phyloP scores from a whole-genome alignment of 257 asterid species.

The Parsonsia alboflavescens region DNA sequence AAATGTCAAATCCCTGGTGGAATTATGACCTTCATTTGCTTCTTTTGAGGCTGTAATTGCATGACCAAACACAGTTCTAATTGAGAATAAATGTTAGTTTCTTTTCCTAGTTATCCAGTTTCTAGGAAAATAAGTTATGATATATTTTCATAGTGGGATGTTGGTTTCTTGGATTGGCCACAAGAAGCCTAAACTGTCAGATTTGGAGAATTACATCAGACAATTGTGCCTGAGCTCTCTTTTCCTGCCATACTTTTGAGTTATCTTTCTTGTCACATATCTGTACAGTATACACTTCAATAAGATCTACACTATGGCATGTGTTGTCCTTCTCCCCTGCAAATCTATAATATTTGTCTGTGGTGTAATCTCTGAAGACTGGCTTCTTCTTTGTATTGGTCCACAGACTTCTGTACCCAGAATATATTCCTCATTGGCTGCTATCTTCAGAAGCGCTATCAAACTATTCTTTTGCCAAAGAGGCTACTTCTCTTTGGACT shows the following conservation, averaged over 20 bases:
- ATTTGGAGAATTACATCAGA: background rate
- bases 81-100: background rate
- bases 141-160: background rate
- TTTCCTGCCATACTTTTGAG: background rate
- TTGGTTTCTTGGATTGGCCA: background rate
- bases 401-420: background rate
- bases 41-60: background rate
- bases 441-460: background rate
- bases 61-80: background rate
- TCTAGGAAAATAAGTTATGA: background rate
- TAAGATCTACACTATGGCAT: background rate
- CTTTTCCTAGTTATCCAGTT: too few relatives aligned
- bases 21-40: background rate
- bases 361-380: background rate
- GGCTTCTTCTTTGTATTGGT: background rate
- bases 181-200: background rate
- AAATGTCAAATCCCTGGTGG: background rate
- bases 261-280: background rate
- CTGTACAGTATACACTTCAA: background rate
- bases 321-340: too few relatives aligned
- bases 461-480: background rate
- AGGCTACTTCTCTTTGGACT: background rate
- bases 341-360: background rate
- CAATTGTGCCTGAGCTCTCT: background rate
- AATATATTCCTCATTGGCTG: background rate